Conservation (phyloP, 306 rosid species). For the Ammopiptanthus mongolicus region DNA sequence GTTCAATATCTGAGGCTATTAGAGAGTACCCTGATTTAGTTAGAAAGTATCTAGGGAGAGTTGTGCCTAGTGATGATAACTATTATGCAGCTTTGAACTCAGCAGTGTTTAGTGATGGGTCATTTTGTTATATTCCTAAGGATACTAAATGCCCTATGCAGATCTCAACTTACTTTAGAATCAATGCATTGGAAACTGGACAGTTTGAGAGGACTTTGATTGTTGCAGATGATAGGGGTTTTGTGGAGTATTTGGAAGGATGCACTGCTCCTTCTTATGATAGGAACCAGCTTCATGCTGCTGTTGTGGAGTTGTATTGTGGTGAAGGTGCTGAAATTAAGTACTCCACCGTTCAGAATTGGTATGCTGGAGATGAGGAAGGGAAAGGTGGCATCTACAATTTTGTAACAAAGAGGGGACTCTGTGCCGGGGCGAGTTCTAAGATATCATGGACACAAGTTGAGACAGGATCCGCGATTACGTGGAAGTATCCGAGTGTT, state of each 20-base stretch:
- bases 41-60: conserved; percentile 60
- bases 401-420: conserved; percentile 86
- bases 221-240: conserved; percentile 84
- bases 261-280: conserved; percentile 95
- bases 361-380: conserved; percentile 89
- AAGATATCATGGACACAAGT: conserved; percentile 95
- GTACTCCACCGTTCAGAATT: conserved; percentile 93
- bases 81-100: conserved; percentile 78
- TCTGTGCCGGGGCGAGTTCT: conserved; percentile 69
- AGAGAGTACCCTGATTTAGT: conserved; percentile 77
- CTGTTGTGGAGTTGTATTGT: conserved; percentile 81
- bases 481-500: conserved; percentile 96
- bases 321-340: conserved; percentile 78
- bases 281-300: conserved; percentile 88
- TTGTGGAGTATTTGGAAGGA: conserved; percentile 90
- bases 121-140: conserved; percentile 77
- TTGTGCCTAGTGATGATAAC: conserved; percentile 78
- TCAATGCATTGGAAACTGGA: conserved; percentile 81
- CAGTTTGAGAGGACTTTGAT: conserved; percentile 93
- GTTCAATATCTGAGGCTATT: conserved; percentile 87
- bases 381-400: conserved; percentile 83
- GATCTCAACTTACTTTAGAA: conserved; percentile 79
- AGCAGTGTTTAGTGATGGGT: conserved; percentile 88
- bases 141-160: conserved; percentile 89
- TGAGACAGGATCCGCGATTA: conserved; percentile 88